A percentile compares a stretch with the other conserved stretches of the same genome.
phyloP scores from a whole-genome alignment of 208 protist genomes.

The Acanthamoeba healyi region DNA sequence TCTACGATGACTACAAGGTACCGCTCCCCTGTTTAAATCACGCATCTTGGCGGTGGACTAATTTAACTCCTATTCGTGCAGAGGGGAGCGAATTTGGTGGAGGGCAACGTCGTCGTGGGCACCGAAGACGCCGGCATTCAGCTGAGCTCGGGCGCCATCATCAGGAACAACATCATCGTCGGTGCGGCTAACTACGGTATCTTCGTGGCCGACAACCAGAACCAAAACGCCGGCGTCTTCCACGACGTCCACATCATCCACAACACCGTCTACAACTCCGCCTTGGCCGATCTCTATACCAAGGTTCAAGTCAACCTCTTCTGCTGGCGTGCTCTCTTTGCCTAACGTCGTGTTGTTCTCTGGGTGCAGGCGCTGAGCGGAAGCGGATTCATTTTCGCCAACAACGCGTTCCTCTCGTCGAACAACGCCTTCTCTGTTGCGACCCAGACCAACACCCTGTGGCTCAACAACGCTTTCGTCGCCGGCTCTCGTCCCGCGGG shows the following conservation, averaged over 20 bases:
- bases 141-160: conserved; percentile 11
- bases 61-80: neutral
- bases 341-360: neutral
- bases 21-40: neutral
- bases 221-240: neutral
- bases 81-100: neutral
- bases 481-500: neutral
- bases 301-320: neutral
- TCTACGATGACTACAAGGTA: neutral
- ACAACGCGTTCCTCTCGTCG: neutral
- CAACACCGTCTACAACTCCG: conserved; percentile 40
- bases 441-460: neutral
- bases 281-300: neutral
- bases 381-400: neutral
- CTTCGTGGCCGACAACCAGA: neutral
- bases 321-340: too few relatives aligned
- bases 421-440: neutral
- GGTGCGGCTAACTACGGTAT: neutral
- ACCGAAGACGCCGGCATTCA: neutral
- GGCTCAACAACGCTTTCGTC: conserved; percentile 30
- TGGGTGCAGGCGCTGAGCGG: neutral
- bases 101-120: neutral
- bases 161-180: conserved; percentile 39
- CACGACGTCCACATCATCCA: neutral
- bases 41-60: too few relatives aligned